A percentile compares a stretch with the other conserved stretches of the same genome.
Conservation (phyloP, 257 asterid species). For the Orobanche coerulescens region DNA sequence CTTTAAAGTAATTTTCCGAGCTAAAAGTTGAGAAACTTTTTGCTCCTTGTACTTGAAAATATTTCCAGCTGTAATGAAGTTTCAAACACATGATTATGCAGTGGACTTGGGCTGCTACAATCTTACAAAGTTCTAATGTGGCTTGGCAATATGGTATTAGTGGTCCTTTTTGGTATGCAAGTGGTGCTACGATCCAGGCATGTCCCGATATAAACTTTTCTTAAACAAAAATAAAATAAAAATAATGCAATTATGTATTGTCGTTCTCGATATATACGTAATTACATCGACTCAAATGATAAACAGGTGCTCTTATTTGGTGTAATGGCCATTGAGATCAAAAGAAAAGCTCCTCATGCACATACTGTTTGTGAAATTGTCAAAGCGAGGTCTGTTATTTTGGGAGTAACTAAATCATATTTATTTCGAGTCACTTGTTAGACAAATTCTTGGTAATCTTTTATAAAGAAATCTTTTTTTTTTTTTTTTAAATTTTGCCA, state of each 20-base stretch:
- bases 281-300: not conserved
- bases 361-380: constrained; percentile 91
- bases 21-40: too few species aligned
- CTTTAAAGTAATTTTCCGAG: too few species aligned
- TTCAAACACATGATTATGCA: constrained; percentile 23
- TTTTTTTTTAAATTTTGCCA: constrained; percentile 8
- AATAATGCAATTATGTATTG: not conserved
- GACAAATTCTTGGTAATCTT: not conserved
- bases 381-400: constrained; percentile 58
- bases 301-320: constrained; percentile 79
- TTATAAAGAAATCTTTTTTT: not conserved
- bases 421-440: not conserved
- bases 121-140: constrained; percentile 85
- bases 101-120: constrained; percentile 99
- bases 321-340: constrained; percentile 90
- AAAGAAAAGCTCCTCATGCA: constrained; percentile 86
- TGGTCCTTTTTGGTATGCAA: constrained; percentile 99
- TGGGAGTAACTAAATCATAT: not conserved
- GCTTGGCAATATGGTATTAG: constrained; percentile 94
- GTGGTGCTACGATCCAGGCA: constrained; percentile 94
- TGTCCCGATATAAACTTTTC: not conserved
- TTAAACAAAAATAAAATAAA: not conserved
- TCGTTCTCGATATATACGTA: not conserved
- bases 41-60: too few species aligned
- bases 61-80: not conserved